Base-by-base conservation (phyloP, 331 rosid species). In the Pyrus hybrid region DNA sequence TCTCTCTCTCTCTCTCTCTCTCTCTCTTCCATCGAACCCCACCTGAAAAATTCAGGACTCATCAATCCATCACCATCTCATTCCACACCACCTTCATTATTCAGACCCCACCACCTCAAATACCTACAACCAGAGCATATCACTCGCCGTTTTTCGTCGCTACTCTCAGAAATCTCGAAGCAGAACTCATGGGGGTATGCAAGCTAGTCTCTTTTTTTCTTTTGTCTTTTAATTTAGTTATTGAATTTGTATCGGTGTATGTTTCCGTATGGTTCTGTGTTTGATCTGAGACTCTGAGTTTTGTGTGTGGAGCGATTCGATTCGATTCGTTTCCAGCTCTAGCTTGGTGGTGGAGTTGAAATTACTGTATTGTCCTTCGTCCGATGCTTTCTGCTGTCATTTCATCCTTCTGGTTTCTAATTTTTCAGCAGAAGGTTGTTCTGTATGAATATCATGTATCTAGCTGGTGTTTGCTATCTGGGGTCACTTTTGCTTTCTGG, bases 111-210 rank as follows among this genome's bases (percentile, higher is more conserved):
- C 11, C n/a, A 30, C 20, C 22, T 29, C 3, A 63, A 63, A 63
- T 16, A 13, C 68, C 22, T 28, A 63, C 29, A 29, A 29, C 37
- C 2, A 28, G 35, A 66, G 14, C 6, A 43, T 20, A 68, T 45
- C 54, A 68, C 47, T 58, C 45, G 18, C 29, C 80, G 45, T 62
- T 51, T 12, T 49, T 71, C 20, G 1, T 12, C 49, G 18, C 4
- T 4, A 13, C 6, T 25, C 29, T 63, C 63, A 10, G 51, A 16
- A 63, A 78, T 12, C 54, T 13, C 41, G 16, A 25, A 49, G 51
- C 76, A 5, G 28, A 13, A 60, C 3, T 72, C 66, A 85, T 85
- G 88, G 88, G 82, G 86, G 88, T 85, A 81, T 9, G 80, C 45
- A 70, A 3, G 14, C 35, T 5, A 17, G 30, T 35, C 58, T 9